These are phyloP conservation scores for Capsella rubella DNA, from an alignment of 441 rosid genomes.

Conservation along the genomic window DNA sequence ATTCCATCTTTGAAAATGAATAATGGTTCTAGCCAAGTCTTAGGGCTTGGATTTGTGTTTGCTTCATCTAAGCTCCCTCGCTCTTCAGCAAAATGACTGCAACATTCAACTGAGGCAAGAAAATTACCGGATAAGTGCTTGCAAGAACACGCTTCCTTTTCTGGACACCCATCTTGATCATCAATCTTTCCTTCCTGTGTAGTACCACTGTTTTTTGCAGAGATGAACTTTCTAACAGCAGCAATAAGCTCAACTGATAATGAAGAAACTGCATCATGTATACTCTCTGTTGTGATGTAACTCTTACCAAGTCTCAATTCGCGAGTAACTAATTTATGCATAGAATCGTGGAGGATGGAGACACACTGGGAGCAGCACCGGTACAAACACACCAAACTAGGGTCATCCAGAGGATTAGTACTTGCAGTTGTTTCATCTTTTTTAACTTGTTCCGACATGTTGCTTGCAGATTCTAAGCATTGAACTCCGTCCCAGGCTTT, in stretches of 20 bases:
- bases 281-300: constrained; percentile 59
- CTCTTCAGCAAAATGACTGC: constrained; percentile 56
- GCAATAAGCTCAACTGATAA: constrained; percentile 75
- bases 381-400: constrained; percentile 61
- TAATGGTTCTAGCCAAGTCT: constrained; percentile 48
- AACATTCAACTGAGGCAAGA: constrained; percentile 56
- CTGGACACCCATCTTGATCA: constrained; percentile 44
- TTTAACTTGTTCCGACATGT: constrained; percentile 33
- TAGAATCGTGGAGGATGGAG: constrained; percentile 53
- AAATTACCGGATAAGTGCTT: constrained; percentile 45
- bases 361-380: constrained; percentile 76
- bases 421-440: constrained; percentile 41
- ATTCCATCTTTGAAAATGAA: constrained; percentile 80
- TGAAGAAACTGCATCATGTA: constrained; percentile 77
- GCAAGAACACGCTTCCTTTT: constrained; percentile 53
- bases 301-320: constrained; percentile 53
- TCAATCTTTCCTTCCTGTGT: constrained; percentile 38
- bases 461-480: constrained; percentile 40
- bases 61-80: constrained; percentile 39
- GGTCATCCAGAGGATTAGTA: constrained; percentile 43
- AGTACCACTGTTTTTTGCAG: constrained; percentile 40
- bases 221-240: constrained; percentile 57
- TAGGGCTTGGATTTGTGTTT: constrained; percentile 34
- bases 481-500: constrained; percentile 40
- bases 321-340: constrained; percentile 59